Conservation (phyloP, 495 filamentous ascomycete genomes). For the Tetracladium marchalianum region DNA sequence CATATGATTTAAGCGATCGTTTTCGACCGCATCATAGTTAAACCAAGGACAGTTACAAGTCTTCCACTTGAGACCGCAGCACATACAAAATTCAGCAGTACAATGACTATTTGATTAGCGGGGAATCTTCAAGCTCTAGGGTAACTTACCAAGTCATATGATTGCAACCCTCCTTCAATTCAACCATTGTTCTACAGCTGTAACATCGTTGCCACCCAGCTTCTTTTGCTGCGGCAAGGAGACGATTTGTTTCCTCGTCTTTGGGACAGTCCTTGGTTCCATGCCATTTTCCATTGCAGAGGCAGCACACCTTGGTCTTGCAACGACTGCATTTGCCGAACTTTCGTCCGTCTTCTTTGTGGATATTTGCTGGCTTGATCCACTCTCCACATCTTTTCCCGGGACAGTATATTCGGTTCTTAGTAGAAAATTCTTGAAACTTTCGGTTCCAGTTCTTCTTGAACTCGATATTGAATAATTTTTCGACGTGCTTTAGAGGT, state of each 20-base stretch:
- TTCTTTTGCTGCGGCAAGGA: slow-evolving; percentile 57
- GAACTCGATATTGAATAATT: slow-evolving; percentile 59
- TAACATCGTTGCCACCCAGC: slow-evolving; percentile 71
- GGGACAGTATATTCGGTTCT: slow-evolving; percentile 68
- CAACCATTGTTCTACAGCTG: slow-evolving; percentile 65
- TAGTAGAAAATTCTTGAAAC: slow-evolving; percentile 61
- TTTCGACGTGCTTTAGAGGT: slow-evolving; percentile 63
- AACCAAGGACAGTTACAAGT: slow-evolving; percentile 75
- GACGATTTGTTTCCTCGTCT: slow-evolving; percentile 54
- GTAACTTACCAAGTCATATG: slow-evolving; percentile 69
- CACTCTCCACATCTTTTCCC: slow-evolving; percentile 58
- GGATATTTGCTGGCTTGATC: slow-evolving; percentile 61
- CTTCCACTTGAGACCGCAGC: slow-evolving; percentile 72
- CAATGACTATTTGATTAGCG: slow-evolving; percentile 45
- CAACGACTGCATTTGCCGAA: slow-evolving; percentile 57
- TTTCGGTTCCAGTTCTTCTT: slow-evolving; percentile 71
- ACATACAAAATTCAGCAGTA: slow-evolving; percentile 73
- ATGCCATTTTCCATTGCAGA: slow-evolving; percentile 69
- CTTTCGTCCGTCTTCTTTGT: slow-evolving; percentile 38
- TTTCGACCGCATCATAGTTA: slow-evolving; percentile 51
- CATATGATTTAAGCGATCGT: slow-evolving; percentile 49
- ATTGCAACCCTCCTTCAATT: slow-evolving; percentile 72
- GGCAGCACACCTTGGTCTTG: slow-evolving; percentile 60
- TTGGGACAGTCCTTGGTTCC: slow-evolving; percentile 54
- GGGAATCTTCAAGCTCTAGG: neutral